These are phyloP conservation scores for Henckelia pumila DNA, from an alignment of 257 asterid species.

Conservation along the genomic window DNA sequence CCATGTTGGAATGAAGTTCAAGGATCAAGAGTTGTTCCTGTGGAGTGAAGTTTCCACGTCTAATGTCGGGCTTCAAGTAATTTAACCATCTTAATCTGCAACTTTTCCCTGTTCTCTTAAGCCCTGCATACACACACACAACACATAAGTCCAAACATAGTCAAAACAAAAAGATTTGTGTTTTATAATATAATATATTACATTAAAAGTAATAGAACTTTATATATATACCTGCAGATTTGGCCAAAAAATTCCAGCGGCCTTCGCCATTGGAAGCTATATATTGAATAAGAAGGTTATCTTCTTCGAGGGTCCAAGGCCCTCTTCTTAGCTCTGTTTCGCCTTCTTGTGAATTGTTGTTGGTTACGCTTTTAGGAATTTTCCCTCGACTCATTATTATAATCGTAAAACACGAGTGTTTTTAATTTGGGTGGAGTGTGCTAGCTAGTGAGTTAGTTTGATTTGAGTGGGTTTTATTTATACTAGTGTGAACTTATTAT, in stretches of 20 bases:
- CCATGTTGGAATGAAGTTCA: slow-evolving; percentile 13
- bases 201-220: too few species aligned
- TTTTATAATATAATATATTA: too few species aligned
- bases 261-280: slow-evolving; percentile 72
- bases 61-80: slow-evolving; percentile 67
- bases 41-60: slow-evolving; percentile 10
- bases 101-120: slow-evolving; percentile 83
- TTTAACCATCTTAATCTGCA: slow-evolving; percentile 87
- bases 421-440: slow-evolving; percentile 1
- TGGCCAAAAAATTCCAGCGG: slow-evolving; percentile 69
- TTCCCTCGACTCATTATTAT: slow-evolving; percentile 33
- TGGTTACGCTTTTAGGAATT: background rate
- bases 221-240: slow-evolving; percentile 69
- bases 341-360: slow-evolving; percentile 23
- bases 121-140: slow-evolving; percentile 38
- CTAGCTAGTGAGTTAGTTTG: too few species aligned
- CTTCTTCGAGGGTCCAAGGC: slow-evolving; percentile 91
- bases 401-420: background rate
- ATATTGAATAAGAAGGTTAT: slow-evolving; percentile 61
- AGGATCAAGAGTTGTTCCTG: slow-evolving; percentile 8
- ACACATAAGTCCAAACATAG: background rate
- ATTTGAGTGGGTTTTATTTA: slow-evolving; percentile 6
- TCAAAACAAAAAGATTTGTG: too few species aligned
- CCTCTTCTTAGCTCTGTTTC: slow-evolving; percentile 68
- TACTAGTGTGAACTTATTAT: too few species aligned